These are phyloP conservation scores for Ophiostoma triangulosporum DNA, from an alignment of 2,329 filamentous ascomycete genomes.

Conservation along the genomic window DNA sequence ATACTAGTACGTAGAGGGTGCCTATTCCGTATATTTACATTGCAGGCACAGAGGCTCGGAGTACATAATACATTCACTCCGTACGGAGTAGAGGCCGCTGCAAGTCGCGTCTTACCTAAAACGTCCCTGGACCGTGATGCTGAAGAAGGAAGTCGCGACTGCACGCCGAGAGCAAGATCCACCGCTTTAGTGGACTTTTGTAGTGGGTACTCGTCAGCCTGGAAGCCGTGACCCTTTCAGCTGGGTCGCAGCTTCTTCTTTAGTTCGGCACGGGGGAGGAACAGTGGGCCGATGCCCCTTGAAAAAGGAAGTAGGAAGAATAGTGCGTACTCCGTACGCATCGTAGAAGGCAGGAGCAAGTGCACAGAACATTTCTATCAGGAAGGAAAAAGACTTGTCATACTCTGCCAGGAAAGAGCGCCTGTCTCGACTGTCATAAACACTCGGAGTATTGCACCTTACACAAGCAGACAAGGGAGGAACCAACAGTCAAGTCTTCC, in stretches of 20 bases:
- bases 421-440: no score
- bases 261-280: neutral
- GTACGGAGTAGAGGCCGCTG: no score
- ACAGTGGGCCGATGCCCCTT: neutral
- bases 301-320: neutral
- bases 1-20: no score
- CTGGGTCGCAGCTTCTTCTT: slow-evolving; percentile 3
- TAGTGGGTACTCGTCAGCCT: neutral
- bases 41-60: no score
- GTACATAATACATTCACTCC: neutral
- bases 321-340: neutral
- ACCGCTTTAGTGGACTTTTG: neutral
- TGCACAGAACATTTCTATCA: no score
- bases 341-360: neutral
- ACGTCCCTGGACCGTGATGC: neutral
- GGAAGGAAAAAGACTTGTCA: no score
- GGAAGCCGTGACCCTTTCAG: slow-evolving; percentile 4
- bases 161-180: neutral
- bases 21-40: no score
- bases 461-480: no score
- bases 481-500: no score
- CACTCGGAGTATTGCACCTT: no score
- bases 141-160: neutral
- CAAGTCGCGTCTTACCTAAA: neutral
- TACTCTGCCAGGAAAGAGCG: no score